Conservation (phyloP, 2,329 filamentous ascomycete species). For the Talaromyces marneffei region DNA sequence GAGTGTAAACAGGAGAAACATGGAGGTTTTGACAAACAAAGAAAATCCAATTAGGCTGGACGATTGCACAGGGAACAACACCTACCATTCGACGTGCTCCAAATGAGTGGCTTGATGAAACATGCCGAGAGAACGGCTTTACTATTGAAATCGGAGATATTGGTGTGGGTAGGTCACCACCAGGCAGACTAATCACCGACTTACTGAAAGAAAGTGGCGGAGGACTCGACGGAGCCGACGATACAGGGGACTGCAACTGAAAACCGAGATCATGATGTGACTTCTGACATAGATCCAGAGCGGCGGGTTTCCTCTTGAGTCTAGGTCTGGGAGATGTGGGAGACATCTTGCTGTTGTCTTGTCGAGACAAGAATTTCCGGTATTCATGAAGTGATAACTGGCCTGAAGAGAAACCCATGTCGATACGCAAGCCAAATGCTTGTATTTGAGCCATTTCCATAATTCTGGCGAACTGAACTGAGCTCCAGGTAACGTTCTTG, state of each 20-base stretch:
- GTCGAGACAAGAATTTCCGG: slow-evolving; percentile 29
- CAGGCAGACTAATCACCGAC: slow-evolving; percentile 21
- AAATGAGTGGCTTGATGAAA: background rate
- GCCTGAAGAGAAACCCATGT: slow-evolving; percentile 18
- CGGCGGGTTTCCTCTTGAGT: slow-evolving; percentile 31
- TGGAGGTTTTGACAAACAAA: background rate
- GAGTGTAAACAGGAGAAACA: background rate
- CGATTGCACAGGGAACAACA: background rate
- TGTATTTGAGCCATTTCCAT: slow-evolving; percentile 5
- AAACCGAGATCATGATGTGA: slow-evolving; percentile 9
- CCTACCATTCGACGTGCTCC: slow-evolving; percentile 9
- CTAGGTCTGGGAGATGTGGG: slow-evolving; percentile 20
- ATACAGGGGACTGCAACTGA: slow-evolving; percentile 19
- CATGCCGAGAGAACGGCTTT: slow-evolving; percentile 3
- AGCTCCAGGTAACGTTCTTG: background rate
- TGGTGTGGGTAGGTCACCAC: slow-evolving; percentile 15
- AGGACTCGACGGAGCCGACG: slow-evolving; percentile 29
- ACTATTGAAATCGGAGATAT: slow-evolving; percentile 7
- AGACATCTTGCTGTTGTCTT: slow-evolving; percentile 20
- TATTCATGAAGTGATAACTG: slow-evolving; percentile 32
- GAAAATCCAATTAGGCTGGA: background rate
- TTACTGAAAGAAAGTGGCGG: slow-evolving; percentile 35
- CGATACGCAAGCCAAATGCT: slow-evolving; percentile 2
- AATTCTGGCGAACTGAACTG: background rate
- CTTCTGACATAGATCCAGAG: slow-evolving; percentile 27